These are phyloP conservation scores for Dioszegia aurantiaca DNA, from an alignment of 768 basidiomycete species.

Conservation along the genomic window DNA sequence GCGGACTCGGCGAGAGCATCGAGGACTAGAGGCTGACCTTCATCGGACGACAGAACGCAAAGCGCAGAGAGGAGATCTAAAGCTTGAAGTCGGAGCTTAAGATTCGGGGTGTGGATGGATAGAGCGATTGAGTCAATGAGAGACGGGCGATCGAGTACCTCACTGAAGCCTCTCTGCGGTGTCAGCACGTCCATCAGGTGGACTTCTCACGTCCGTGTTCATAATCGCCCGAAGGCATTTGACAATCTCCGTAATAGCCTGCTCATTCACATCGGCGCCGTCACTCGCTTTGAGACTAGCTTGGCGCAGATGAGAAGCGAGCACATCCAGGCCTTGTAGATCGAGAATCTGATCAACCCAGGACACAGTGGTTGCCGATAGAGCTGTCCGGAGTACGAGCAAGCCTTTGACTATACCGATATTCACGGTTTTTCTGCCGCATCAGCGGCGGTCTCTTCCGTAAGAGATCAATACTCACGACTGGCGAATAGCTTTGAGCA, in stretches of 20 bases:
- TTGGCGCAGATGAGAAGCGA: constrained; percentile 45
- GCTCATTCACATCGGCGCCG: constrained; percentile 65
- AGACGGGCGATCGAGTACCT: constrained; percentile 63
- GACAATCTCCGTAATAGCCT: constrained; percentile 68
- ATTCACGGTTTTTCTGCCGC: constrained; percentile 56
- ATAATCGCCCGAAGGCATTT: constrained; percentile 77
- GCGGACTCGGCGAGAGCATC: constrained; percentile 77
- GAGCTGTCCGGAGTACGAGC: constrained; percentile 75
- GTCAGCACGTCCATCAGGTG: constrained; percentile 1
- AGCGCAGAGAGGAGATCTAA: constrained; percentile 81
- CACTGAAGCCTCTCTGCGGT: constrained; percentile 67
- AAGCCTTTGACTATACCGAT: constrained; percentile 66
- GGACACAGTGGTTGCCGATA: constrained; percentile 73
- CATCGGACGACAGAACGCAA: constrained; percentile 67
- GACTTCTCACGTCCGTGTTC: constrained; percentile 71
- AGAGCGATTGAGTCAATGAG: constrained; percentile 72
- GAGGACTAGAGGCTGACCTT: constrained; percentile 72
- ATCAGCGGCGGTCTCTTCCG: constrained; percentile 11
- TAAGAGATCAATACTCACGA: constrained; percentile 50
- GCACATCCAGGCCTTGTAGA: constrained; percentile 63
- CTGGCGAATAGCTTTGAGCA: constrained; percentile 51
- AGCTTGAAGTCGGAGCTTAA: constrained; percentile 66
- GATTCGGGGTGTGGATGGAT: constrained; percentile 64
- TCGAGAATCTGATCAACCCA: constrained; percentile 79
- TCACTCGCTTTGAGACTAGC: constrained; percentile 12